Conservation (phyloP, 352 stramenopile genomes). For the Hyphochytrium catenoides region DNA sequence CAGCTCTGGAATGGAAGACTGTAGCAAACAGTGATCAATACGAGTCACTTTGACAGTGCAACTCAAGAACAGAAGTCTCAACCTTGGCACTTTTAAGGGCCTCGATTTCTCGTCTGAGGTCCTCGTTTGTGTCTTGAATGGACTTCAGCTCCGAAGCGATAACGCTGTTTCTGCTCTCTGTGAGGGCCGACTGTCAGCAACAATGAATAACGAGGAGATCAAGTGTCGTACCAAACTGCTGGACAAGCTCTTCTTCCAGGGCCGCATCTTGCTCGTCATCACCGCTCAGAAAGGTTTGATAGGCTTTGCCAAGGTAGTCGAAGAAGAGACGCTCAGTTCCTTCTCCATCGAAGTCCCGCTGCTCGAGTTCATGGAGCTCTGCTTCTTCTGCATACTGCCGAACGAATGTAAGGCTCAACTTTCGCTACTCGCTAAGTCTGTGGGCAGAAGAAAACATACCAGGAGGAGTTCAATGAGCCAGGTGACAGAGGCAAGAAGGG, state of each 20-base stretch:
- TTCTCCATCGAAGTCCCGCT: slow-evolving; percentile 33
- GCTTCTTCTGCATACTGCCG: slow-evolving; percentile 59
- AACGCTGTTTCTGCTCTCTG: slow-evolving; percentile 24
- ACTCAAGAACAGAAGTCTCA: slow-evolving; percentile 1
- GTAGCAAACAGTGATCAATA: not conserved
- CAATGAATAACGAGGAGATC: not conserved
- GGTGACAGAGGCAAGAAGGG: slow-evolving; percentile 77
- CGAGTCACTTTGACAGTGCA: not conserved
- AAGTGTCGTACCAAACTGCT: slow-evolving; percentile 18
- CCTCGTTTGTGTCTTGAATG: slow-evolving; percentile 1
- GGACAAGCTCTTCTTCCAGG: slow-evolving; percentile 45
- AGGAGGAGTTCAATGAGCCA: slow-evolving; percentile 89
- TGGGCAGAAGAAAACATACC: slow-evolving; percentile 16
- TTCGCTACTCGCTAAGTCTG: slow-evolving; percentile 3
- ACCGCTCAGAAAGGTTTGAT: slow-evolving; percentile 74
- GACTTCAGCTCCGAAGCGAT: slow-evolving; percentile 25
- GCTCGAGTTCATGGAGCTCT: slow-evolving; percentile 18
- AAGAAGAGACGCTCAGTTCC: slow-evolving; percentile 76
- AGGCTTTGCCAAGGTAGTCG: slow-evolving; percentile 71
- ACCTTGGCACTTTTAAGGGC: too few relatives aligned
- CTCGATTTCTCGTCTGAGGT: not conserved
- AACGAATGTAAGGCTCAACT: not conserved
- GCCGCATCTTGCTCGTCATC: slow-evolving; percentile 69
- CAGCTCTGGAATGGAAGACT: slow-evolving; percentile 38
- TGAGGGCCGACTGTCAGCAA: slow-evolving; percentile 1